These are phyloP conservation scores for Rhytidiadelphus loreus DNA, from an alignment of 225 moss, liverwort and hornwort genomes.

Conservation along the genomic window DNA sequence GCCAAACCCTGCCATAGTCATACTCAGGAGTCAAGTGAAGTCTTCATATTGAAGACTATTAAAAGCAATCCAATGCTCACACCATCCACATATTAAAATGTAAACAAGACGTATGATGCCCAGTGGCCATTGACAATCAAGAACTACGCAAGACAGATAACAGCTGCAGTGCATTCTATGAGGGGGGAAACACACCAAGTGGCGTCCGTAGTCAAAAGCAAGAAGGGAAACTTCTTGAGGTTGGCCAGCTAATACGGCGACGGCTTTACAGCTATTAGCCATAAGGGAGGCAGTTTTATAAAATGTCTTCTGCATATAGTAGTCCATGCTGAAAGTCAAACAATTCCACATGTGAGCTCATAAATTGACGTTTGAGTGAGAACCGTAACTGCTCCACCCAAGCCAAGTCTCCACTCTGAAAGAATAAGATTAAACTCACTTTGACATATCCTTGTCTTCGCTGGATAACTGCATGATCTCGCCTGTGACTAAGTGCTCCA, in stretches of 20 bases:
- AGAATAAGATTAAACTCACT: conserved; percentile 28
- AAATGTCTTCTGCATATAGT: conserved; percentile 93
- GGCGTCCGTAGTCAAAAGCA: conserved; percentile 87
- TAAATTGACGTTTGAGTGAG: background rate
- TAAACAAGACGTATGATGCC: background rate
- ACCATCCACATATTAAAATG: background rate
- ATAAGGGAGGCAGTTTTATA: conserved; percentile 97
- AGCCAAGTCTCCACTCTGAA: background rate
- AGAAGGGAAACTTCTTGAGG: conserved; percentile 72
- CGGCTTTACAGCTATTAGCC: conserved; percentile 91
- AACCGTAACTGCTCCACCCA: background rate
- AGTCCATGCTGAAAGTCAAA: conserved; percentile 68
- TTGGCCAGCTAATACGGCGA: conserved; percentile 78
- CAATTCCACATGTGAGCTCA: background rate
- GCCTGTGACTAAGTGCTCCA: conserved; percentile 96
- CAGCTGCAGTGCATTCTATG: background rate
- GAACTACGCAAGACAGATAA: background rate
- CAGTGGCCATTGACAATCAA: background rate
- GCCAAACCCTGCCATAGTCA: conserved; percentile 67
- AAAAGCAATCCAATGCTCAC: background rate
- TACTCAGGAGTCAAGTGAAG: background rate
- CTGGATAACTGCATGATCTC: conserved; percentile 97
- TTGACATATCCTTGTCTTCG: conserved; percentile 55
- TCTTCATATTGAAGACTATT: background rate
- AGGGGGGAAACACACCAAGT: conserved; percentile 42